Evolutionary conservation across 2,329 filamentous ascomycete genomes (phyloP).

Genomic region (Simplicillium sp.): DNA sequence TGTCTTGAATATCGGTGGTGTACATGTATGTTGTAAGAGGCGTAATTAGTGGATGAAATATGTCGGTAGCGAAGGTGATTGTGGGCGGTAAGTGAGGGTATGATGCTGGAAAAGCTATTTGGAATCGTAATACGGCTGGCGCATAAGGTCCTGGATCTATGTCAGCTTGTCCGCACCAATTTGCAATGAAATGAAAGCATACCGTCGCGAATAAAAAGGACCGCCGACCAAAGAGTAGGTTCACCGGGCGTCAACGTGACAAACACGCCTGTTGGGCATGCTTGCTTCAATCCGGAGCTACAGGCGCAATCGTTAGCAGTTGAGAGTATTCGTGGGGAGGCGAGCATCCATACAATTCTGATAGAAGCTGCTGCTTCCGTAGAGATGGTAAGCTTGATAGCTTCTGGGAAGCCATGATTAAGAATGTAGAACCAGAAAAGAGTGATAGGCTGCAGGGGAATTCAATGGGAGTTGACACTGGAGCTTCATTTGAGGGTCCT

Average conservation of each 20-base stretch:
- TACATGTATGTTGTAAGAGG: constrained; percentile 94
- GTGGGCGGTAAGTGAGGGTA: constrained; percentile 76
- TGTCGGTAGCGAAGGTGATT: constrained; percentile 81
- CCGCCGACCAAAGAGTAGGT: constrained; percentile 77
- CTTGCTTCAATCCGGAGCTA: constrained; percentile 71
- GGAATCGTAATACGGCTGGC: constrained; percentile 78
- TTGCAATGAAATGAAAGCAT: constrained; percentile 7
- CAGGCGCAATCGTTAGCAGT: neutral
- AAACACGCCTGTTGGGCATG: constrained; percentile 79
- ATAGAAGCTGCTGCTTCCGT: constrained; percentile 65
- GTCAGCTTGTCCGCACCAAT: constrained; percentile 1
- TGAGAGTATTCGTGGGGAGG: neutral
- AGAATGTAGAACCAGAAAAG: neutral
- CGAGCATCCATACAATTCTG: constrained; percentile 61
- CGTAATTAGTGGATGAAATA: constrained; percentile 90
- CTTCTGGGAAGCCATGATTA: constrained; percentile 32
- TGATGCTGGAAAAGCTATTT: constrained; percentile 73
- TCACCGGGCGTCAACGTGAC: constrained; percentile 76
- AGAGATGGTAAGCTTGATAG: constrained; percentile 43
- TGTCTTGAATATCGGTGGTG: constrained; percentile 65
- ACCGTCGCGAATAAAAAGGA: constrained; percentile 87
- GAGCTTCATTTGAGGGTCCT: too few species aligned
- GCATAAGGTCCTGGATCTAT: constrained; percentile 67
- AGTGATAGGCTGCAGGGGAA: too few species aligned
- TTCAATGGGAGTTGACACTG: too few species aligned